A percentile compares a stretch with the other conserved stretches of the same genome.
Evolutionary conservation across 169 alveolate species (phyloP).

Genomic region (Babesia caballi): DNA sequence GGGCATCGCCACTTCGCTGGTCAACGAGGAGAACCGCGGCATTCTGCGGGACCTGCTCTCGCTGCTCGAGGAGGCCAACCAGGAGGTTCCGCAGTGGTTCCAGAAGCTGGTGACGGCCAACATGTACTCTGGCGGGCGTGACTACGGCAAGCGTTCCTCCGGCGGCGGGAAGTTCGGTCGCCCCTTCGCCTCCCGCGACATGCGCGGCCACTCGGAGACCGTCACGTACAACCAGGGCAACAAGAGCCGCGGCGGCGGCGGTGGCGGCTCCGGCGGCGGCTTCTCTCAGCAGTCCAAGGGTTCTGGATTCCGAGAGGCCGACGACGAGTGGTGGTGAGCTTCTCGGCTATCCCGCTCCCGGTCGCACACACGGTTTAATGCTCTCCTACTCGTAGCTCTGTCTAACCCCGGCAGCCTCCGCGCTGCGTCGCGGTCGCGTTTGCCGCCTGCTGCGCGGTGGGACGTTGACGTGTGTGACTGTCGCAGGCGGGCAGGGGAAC

Average conservation of each 20-base stretch:
- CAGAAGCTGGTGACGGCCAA: constrained; percentile 65
- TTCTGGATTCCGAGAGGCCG: constrained; percentile 52
- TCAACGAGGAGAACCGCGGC: constrained; percentile 85
- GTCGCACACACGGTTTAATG: too few species aligned
- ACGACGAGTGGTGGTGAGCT: constrained; percentile 69
- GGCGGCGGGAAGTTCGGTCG: constrained; percentile 23
- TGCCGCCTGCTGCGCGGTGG: too few species aligned
- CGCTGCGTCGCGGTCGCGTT: too few species aligned
- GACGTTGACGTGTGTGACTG: too few species aligned
- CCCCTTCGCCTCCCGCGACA: constrained; percentile 34
- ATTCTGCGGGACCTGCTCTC: constrained; percentile 84
- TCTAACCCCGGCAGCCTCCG: too few species aligned
- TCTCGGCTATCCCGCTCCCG: too few species aligned
- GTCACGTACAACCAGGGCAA: constrained; percentile 38
- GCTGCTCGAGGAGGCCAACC: constrained; percentile 74
- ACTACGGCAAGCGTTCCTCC: constrained; percentile 29
- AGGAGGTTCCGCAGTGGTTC: constrained; percentile 76
- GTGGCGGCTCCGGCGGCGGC: not conserved
- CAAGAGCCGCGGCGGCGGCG: constrained; percentile 1
- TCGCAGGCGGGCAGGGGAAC: too few species aligned
- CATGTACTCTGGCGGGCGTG: not conserved
- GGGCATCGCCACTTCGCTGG: constrained; percentile 95
- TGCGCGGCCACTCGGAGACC: constrained; percentile 47
- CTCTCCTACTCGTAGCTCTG: too few species aligned
- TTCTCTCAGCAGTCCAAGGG: constrained; percentile 11